phyloP scores from a whole-genome alignment of 169 alveolate species.

The Cryptosporidium ryanae region DNA sequence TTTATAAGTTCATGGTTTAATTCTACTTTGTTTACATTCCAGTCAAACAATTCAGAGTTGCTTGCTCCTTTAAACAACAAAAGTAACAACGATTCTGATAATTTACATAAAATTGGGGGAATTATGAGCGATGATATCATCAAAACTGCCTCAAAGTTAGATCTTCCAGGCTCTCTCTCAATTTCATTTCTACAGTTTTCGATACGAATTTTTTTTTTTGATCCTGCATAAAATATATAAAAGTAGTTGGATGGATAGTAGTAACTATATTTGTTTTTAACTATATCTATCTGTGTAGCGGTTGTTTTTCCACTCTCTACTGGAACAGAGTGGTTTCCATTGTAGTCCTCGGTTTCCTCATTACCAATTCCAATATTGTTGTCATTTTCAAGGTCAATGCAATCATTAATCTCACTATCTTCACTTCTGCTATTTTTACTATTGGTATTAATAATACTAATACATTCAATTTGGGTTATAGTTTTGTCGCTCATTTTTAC shows the following conservation, averaged over 20 bases:
- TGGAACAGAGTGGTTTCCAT: no score
- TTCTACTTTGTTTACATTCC: neutral
- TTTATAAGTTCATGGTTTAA: neutral
- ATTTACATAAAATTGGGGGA: conserved; percentile 31
- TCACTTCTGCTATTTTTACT: neutral
- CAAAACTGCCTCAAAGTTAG: conserved; percentile 5
- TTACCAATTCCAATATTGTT: neutral
- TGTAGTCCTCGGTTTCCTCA: neutral
- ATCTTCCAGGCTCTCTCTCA: neutral
- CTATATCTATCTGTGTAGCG: conserved; percentile 3
- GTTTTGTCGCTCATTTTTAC: conserved; percentile 4
- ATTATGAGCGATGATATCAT: conserved; percentile 5
- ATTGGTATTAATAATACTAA: neutral
- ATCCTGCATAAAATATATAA: conserved; percentile 42
- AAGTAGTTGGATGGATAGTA: conserved; percentile 39
- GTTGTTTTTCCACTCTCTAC: neutral
- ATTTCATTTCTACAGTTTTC: neutral
- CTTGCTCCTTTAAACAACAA: neutral
- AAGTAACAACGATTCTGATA: conserved; percentile 25
- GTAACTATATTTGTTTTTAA: conserved; percentile 32
- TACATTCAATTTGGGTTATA: conserved; percentile 20
- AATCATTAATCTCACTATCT: neutral
- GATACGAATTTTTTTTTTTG: neutral
- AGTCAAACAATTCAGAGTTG: neutral
- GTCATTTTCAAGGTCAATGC: neutral